Evolutionary conservation across 163 green algal species (phyloP).

Genomic region (Coccomyxa subellipsoidea): DNA sequence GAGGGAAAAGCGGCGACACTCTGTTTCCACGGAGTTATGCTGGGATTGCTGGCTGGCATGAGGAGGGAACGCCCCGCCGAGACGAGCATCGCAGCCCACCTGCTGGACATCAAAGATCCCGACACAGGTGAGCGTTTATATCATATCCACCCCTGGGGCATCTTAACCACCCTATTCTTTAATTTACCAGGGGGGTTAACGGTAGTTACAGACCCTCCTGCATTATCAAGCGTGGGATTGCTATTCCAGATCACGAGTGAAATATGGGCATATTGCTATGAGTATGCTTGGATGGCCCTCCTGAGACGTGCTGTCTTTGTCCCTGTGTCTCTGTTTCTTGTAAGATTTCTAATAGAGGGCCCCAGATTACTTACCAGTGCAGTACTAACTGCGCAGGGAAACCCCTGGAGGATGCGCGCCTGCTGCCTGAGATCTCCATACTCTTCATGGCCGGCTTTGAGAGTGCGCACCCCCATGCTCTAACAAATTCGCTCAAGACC

Average conservation of each 20-base stretch:
- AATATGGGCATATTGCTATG: too few relatives aligned
- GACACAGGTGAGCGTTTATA: background rate
- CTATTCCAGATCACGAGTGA: too few relatives aligned
- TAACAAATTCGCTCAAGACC: too few relatives aligned
- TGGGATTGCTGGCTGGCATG: background rate
- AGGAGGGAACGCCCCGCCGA: background rate
- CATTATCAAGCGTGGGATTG: too few relatives aligned
- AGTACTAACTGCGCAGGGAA: background rate
- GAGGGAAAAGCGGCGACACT: background rate
- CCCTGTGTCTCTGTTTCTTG: too few relatives aligned
- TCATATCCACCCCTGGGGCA: background rate
- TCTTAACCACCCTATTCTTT: too few relatives aligned
- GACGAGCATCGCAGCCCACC: background rate
- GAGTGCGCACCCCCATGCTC: background rate
- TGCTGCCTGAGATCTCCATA: slow-evolving; percentile 8
- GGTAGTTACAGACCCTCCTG: too few relatives aligned
- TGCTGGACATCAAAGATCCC: slow-evolving; percentile 13
- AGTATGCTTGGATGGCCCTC: too few relatives aligned
- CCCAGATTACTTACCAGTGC: too few relatives aligned
- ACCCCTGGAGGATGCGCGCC: background rate
- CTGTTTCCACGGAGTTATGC: background rate
- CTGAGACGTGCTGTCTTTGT: too few relatives aligned
- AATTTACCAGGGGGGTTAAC: too few relatives aligned
- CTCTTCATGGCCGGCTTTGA: slow-evolving; percentile 32
- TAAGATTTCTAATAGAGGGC: too few relatives aligned